These are phyloP conservation scores for Hypsizygus marmoreus DNA, from an alignment of 768 basidiomycete genomes.

Conservation along the genomic window DNA sequence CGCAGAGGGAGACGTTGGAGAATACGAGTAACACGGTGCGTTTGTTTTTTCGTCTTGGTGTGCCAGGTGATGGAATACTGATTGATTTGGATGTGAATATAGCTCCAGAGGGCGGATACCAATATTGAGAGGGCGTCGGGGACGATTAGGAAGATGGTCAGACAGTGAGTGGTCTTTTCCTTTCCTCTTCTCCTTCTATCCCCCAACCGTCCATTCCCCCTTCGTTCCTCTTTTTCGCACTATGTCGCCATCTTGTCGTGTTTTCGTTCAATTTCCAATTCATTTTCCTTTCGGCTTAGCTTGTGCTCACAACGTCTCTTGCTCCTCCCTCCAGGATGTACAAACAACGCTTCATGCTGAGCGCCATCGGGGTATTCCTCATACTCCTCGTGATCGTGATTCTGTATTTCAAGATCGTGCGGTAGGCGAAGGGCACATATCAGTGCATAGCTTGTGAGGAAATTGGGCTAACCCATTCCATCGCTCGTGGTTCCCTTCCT, in stretches of 20 bases:
- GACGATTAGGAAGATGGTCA: conserved; percentile 90
- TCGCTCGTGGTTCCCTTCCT: no score
- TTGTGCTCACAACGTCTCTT: no score
- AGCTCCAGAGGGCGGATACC: conserved; percentile 81
- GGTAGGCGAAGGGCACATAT: no score
- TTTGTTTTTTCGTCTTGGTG: conserved; percentile 2
- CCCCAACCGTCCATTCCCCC: not conserved
- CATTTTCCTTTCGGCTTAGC: not conserved
- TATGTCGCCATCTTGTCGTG: no score
- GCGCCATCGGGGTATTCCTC: conserved; percentile 75
- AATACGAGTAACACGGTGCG: conserved; percentile 81
- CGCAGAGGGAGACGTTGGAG: conserved; percentile 90
- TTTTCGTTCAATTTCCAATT: no score
- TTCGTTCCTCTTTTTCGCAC: no score
- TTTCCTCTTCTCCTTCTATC: not conserved
- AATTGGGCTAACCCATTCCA: no score
- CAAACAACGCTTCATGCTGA: conserved; percentile 82
- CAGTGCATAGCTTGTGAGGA: no score
- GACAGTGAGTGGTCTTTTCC: conserved; percentile 61
- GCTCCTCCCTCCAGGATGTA: conserved; percentile 70
- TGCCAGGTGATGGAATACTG: not conserved
- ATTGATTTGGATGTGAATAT: not conserved
- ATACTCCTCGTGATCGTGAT: conserved; percentile 73
- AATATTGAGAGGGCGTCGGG: conserved; percentile 87
- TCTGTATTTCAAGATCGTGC: conserved; percentile 59